Evolutionary conservation across 148 eudicot species (phyloP).

Genomic region (Chenopodium album): DNA sequence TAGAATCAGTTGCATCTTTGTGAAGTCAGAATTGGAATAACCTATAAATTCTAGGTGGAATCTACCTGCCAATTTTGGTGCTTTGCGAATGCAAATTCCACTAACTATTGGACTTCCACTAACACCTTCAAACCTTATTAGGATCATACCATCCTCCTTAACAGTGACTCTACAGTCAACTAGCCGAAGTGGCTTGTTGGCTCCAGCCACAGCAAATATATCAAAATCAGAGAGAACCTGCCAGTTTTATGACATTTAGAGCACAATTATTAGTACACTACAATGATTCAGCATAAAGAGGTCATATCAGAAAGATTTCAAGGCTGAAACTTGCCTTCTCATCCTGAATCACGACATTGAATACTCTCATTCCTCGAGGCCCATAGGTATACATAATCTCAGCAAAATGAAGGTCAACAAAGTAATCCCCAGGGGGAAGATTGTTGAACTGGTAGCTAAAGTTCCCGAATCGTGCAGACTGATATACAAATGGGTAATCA

Average conservation of each 20-base stretch:
- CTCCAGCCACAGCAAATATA: conserved; percentile 84
- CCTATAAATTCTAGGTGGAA: neutral
- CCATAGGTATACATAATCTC: conserved; percentile 77
- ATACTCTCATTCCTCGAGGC: conserved; percentile 86
- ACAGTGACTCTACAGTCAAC: conserved; percentile 66
- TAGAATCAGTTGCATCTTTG: neutral
- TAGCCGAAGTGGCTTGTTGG: conserved; percentile 83
- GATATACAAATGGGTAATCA: conserved; percentile 63
- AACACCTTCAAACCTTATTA: conserved; percentile 75
- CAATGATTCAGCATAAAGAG: neutral
- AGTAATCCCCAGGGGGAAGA: conserved; percentile 71
- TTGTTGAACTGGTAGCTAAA: conserved; percentile 57
- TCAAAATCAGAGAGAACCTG: conserved; percentile 88
- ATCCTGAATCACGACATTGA: conserved; percentile 77
- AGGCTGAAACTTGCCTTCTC: conserved; percentile 74
- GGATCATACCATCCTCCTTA: conserved; percentile 55
- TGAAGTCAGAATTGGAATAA: neutral
- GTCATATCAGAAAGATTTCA: conserved; percentile 4
- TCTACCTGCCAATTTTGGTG: conserved; percentile 58
- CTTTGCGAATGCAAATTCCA: conserved; percentile 85
- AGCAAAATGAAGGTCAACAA: conserved; percentile 81
- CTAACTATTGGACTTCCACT: conserved; percentile 72
- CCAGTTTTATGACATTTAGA: conserved; percentile 21
- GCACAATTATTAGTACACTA: neutral
- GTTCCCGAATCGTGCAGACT: conserved; percentile 74